phyloP scores from a whole-genome alignment of 192 early-diverging fungal species.

The Linnemannia elongata region DNA sequence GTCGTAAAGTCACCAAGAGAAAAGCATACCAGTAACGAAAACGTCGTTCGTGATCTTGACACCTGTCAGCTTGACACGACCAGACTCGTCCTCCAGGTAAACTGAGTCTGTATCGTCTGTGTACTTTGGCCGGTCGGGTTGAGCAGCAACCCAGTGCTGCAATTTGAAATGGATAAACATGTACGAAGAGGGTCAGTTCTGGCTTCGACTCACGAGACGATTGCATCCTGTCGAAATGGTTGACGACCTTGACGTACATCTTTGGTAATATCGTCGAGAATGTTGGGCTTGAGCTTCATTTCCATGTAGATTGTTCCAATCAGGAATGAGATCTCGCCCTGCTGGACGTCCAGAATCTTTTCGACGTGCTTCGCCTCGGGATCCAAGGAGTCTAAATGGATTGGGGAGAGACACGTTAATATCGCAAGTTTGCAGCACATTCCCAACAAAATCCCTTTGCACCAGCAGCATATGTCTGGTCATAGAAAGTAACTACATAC shows the following conservation, averaged over 20 bases:
- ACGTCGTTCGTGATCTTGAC: conserved; percentile 60
- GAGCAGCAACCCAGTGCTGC: conserved; percentile 76
- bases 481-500: background rate
- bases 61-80: conserved; percentile 84
- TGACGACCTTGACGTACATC: conserved; percentile 68
- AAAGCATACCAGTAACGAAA: conserved; percentile 79
- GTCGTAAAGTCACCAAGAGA: background rate
- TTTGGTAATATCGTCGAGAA: conserved; percentile 88
- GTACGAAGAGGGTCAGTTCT: conserved; percentile 1
- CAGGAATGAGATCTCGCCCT: conserved; percentile 74
- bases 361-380: conserved; percentile 59
- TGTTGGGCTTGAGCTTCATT: conserved; percentile 89
- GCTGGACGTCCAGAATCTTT: conserved; percentile 81
- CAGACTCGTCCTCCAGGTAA: conserved; percentile 93
- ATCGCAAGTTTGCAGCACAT: no score
- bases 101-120: conserved; percentile 70
- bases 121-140: conserved; percentile 78
- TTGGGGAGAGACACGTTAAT: background rate
- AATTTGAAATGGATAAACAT: background rate
- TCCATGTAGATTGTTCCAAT: conserved; percentile 94
- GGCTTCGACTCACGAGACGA: background rate
- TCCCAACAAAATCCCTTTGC: background rate
- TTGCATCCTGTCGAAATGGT: background rate
- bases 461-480: background rate
- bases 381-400: conserved; percentile 31